A percentile compares a stretch with the other conserved stretches of the same genome.
Evolutionary conservation across 2,329 filamentous ascomycete genomes (phyloP).

Genomic region (Neofusicoccum cordaticola): DNA sequence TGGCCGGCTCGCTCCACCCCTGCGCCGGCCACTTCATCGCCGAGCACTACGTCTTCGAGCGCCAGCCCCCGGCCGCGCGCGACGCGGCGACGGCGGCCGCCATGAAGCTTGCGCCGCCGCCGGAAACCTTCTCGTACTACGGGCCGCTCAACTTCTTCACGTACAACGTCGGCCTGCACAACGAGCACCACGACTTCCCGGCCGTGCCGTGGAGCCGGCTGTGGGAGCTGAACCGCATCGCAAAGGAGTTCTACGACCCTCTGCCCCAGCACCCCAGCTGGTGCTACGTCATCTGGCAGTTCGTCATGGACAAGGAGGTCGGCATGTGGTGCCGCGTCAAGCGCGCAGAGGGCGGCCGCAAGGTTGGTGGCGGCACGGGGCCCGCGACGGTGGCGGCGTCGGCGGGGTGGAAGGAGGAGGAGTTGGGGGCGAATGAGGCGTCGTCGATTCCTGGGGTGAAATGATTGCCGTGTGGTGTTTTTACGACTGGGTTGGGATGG

Average conservation of each 20-base stretch:
- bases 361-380: conserved; percentile 47
- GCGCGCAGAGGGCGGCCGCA: conserved; percentile 71
- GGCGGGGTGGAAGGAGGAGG: conserved; percentile 45
- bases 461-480: not conserved
- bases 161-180: conserved; percentile 97
- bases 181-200: conserved; percentile 98
- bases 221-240: conserved; percentile 72
- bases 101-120: conserved; percentile 49
- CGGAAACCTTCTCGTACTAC: conserved; percentile 97
- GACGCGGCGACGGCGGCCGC: conserved; percentile 48
- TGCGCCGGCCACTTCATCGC: conserved; percentile 98
- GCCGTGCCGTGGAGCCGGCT: conserved; percentile 92
- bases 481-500: not conserved
- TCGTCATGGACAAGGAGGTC: conserved; percentile 85
- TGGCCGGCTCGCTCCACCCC: conserved; percentile 90
- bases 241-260: conserved; percentile 86
- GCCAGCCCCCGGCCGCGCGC: conserved; percentile 52
- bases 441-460: conserved; percentile 44
- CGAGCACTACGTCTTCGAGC: conserved; percentile 67
- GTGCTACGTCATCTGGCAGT: conserved; percentile 91
- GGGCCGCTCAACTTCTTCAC: conserved; percentile 86
- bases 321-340: conserved; percentile 92
- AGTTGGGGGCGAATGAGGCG: conserved; percentile 47
- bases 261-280: conserved; percentile 87
- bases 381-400: not conserved